These are phyloP conservation scores for Trametes pubescens DNA, from an alignment of 1,284 basidiomycete genomes.

Conservation along the genomic window DNA sequence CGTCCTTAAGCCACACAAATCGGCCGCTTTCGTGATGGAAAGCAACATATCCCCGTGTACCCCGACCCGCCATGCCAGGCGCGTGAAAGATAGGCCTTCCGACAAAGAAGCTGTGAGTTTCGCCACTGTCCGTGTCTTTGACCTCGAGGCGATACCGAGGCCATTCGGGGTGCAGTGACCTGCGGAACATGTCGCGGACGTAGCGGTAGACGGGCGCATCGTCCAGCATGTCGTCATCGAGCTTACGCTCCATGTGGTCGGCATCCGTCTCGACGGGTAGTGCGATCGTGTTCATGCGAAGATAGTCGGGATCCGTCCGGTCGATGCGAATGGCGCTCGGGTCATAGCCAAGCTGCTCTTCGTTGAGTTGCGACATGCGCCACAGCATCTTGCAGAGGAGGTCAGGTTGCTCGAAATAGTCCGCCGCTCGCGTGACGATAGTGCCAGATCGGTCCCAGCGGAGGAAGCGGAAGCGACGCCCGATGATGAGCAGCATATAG, in stretches of 20 bases:
- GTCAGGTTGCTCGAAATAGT: constrained; percentile 16
- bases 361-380: constrained; percentile 36
- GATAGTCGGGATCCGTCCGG: not conserved
- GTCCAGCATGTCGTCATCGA: not conserved
- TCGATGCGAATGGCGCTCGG: constrained; percentile 11
- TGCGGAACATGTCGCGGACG: constrained; percentile 11
- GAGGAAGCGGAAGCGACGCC: constrained; percentile 16
- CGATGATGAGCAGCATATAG: constrained; percentile 25
- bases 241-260: not conserved
- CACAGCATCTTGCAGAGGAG: constrained; percentile 23
- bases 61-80: constrained; percentile 15
- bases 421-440: constrained; percentile 16
- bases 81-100: constrained; percentile 19
- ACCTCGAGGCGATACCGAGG: not conserved
- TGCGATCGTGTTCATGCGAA: constrained; percentile 2
- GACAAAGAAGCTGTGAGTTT: not conserved
- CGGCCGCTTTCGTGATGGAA: constrained; percentile 4
- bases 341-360: constrained; percentile 39
- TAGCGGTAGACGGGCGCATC: constrained; percentile 11
- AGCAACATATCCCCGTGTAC: constrained; percentile 26
- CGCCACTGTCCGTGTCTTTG: not conserved
- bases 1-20: constrained; percentile 29
- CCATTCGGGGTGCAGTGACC: not conserved
- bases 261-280: not conserved
- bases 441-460: constrained; percentile 29